Evolutionary conservation across 257 asterid genomes (phyloP).

Genomic region (Linderniella brevidens): DNA sequence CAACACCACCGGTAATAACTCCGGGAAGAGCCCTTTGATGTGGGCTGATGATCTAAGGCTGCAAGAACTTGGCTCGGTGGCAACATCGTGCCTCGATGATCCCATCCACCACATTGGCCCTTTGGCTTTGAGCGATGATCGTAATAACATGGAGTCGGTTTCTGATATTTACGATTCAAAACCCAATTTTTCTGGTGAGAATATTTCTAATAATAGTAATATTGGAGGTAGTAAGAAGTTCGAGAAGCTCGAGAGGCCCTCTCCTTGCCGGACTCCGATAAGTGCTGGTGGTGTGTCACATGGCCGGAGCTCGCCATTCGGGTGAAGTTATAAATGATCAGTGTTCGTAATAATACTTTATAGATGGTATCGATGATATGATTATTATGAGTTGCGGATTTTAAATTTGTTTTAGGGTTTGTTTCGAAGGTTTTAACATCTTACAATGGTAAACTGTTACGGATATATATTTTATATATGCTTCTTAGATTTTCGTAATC

Average conservation of each 20-base stretch:
- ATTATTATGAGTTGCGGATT: no score
- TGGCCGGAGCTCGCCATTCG: slow-evolving; percentile 43
- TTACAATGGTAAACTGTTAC: no score
- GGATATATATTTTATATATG: no score
- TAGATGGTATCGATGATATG: no score
- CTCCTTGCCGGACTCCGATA: slow-evolving; percentile 26
- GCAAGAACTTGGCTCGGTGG: slow-evolving; percentile 35
- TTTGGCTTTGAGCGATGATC: slow-evolving; percentile 20
- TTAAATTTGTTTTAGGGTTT: no score
- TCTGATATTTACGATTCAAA: slow-evolving; percentile 40
- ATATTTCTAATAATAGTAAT: slow-evolving; percentile 10
- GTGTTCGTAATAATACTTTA: no score
- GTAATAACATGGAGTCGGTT: slow-evolving; percentile 25
- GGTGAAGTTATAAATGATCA: slow-evolving; percentile 13
- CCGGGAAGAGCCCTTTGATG: slow-evolving; percentile 36
- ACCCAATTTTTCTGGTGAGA: slow-evolving; percentile 24
- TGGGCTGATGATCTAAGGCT: slow-evolving; percentile 65
- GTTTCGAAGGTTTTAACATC: no score
- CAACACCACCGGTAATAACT: slow-evolving; percentile 6
- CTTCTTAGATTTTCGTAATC: no score
- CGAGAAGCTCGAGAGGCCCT: slow-evolving; percentile 27
- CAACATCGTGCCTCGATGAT: slow-evolving; percentile 22
- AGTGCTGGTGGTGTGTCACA: slow-evolving; percentile 25
- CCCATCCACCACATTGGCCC: slow-evolving; percentile 25
- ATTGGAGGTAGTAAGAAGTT: no score